Base-by-base conservation (phyloP, 108 stramenopile genomes). In the Phaeodactylum tricornutum region DNA sequence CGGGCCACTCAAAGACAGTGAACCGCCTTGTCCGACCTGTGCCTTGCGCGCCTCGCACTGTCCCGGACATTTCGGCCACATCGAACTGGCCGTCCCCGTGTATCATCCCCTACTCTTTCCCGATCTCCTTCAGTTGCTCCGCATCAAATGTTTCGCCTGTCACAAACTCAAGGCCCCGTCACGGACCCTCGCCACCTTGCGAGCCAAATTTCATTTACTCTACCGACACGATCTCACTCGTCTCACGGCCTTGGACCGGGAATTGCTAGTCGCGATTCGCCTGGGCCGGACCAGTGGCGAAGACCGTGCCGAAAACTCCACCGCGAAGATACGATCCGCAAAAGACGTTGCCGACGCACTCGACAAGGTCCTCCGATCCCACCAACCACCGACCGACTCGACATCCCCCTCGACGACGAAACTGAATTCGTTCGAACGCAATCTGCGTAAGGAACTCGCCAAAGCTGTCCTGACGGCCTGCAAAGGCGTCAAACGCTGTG, bases 21-120 rank as follows among this genome's bases (percentile, higher is more conserved):
- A 48, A 19, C 61, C 61, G 4, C 57, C 73, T 26, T 99, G 99
- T 74, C 39, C 67, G 17, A 99, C 99, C 5, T 99, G 99, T 67
- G 84, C 81, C 1, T 66, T 79, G 27, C 47, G 68, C 30, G 88
- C 67, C 33, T 20, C 57, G 11, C 38, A 70, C 19, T 99, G 99
- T 51, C 94, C 96, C 2, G 99, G 99, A 8, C 99, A 99, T 64
- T 60, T 88, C 41, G 99, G 96, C 0, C 94, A 93, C 50, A 83
- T 99, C 29, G 95, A 97, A 57, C 69, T 99, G 28, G 87, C 88
- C 62, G 95, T 97, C 0, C 95, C 95, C 5, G 71, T 96, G 4
- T 98, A 96, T 48, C 84, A 98, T 57, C 96, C 97, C 0, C 60
- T 99, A 25, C 59, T 95, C 51, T 97, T 98, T 52, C 34, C 48